These are phyloP conservation scores for Fennellomyces sp. DNA, from an alignment of 371 early-diverging fungal species.

Conservation along the genomic window DNA sequence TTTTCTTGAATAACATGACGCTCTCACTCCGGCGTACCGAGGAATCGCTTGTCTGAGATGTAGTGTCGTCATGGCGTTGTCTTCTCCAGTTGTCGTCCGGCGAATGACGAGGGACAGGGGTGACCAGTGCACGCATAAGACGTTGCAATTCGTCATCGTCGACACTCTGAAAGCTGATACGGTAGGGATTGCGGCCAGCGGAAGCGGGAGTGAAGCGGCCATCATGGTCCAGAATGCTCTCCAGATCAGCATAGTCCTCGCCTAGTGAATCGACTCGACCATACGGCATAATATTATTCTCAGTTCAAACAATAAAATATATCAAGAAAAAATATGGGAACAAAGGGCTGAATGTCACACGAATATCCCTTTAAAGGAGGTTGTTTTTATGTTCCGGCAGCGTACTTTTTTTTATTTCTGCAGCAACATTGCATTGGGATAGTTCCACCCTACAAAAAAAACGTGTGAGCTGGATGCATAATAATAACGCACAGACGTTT, in stretches of 20 bases:
- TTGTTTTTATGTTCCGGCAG: too few species aligned
- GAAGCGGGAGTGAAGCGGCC: constrained; percentile 4
- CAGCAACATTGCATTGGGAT: background rate
- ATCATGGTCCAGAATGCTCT: constrained; percentile 17
- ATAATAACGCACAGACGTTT: background rate
- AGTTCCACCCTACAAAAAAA: background rate
- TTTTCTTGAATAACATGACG: constrained; percentile 23
- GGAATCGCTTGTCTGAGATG: constrained; percentile 8
- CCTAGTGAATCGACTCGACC: background rate
- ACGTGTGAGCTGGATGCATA: background rate
- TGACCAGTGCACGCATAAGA: constrained; percentile 20
- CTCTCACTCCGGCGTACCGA: constrained; percentile 23
- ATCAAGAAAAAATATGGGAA: background rate
- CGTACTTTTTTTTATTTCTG: too few species aligned
- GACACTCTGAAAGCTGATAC: constrained; percentile 23
- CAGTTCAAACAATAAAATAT: background rate
- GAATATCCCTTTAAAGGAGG: too few species aligned
- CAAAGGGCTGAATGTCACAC: background rate
- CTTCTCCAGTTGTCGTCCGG: background rate
- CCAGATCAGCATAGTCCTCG: constrained; percentile 11
- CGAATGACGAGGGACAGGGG: constrained; percentile 15
- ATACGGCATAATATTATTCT: background rate
- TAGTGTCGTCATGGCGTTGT: background rate
- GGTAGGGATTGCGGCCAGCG: constrained; percentile 7
- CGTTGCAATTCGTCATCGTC: constrained; percentile 30